These are phyloP conservation scores for Chlorella sp. DNA, from an alignment of 139 green algal species.

Conservation along the genomic window DNA sequence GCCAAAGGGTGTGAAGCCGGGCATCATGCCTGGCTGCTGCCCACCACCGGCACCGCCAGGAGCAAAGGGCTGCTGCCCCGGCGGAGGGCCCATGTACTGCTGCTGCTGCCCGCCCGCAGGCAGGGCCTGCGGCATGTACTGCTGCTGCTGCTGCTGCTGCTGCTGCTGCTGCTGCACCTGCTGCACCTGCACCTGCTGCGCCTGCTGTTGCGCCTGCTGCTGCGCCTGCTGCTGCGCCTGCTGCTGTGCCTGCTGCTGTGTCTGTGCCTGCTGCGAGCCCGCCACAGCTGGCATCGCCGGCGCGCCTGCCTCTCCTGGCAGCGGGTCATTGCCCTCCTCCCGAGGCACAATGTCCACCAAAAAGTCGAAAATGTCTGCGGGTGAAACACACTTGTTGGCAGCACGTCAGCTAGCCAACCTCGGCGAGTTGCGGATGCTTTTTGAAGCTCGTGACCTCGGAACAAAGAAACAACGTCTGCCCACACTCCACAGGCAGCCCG, in stretches of 20 bases:
- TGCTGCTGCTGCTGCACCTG: slow-evolving; percentile 13
- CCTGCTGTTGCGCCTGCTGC: neutral
- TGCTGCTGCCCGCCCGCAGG: slow-evolving; percentile 4
- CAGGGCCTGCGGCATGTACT: neutral
- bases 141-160: slow-evolving; percentile 21
- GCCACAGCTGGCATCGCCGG: neutral
- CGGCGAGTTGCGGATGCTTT: too few species aligned
- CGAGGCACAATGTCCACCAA: slow-evolving; percentile 95
- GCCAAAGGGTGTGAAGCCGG: neutral
- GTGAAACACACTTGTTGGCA: too few species aligned
- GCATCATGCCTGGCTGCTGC: slow-evolving; percentile 7
- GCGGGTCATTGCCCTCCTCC: slow-evolving; percentile 61
- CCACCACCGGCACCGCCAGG: neutral
- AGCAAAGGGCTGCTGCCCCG: neutral
- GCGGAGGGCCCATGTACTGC: neutral
- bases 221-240: slow-evolving; percentile 12
- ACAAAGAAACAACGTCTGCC: too few species aligned
- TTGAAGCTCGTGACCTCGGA: too few species aligned
- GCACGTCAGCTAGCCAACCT: too few species aligned
- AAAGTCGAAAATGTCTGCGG: slow-evolving; percentile 96
- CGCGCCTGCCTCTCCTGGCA: neutral
- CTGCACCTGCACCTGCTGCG: neutral
- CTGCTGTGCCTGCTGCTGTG: neutral
- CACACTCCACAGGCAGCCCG: too few species aligned
- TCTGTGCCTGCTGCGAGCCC: neutral